Conservation (phyloP, 2,329 filamentous ascomycete genomes). For the Knufia fluminis region DNA sequence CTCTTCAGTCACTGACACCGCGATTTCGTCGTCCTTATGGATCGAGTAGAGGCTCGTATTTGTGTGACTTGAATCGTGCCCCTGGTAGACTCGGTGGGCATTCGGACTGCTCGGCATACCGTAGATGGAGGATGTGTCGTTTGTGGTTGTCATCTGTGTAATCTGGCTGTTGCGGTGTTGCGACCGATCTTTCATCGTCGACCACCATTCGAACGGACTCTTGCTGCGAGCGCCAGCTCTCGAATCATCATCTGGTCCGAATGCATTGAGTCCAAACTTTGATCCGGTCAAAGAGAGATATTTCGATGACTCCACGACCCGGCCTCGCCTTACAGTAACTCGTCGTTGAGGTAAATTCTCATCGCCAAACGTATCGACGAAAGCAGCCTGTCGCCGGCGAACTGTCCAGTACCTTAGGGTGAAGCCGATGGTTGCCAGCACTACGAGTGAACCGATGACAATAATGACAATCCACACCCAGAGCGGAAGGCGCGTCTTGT, state of each 20-base stretch:
- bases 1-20: background rate
- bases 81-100: background rate
- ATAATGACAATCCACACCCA: constrained; percentile 23
- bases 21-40: constrained; percentile 1
- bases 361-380: constrained; percentile 12
- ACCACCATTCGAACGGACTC: constrained; percentile 24
- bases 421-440: constrained; percentile 13
- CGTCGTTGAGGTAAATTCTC: constrained; percentile 19
- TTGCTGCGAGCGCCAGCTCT: constrained; percentile 15
- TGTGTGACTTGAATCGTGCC: background rate
- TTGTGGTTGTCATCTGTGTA: constrained; percentile 1
- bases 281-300: constrained; percentile 24
- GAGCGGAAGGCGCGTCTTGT: constrained; percentile 18
- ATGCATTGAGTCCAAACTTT: constrained; percentile 21
- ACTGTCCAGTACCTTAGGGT: constrained; percentile 13
- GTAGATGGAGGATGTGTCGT: constrained; percentile 1
- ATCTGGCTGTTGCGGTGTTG: constrained; percentile 3
- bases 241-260: constrained; percentile 18
- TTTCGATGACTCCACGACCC: constrained; percentile 21
- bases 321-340: constrained; percentile 21
- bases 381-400: constrained; percentile 12
- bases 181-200: constrained; percentile 17
- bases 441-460: constrained; percentile 23
- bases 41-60: constrained; percentile 1
- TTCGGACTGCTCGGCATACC: constrained; percentile 1